A percentile compares a stretch with the other conserved stretches of the same genome.
phyloP scores from a whole-genome alignment of 371 early-diverging fungal species.

The Mortierella sp. region DNA sequence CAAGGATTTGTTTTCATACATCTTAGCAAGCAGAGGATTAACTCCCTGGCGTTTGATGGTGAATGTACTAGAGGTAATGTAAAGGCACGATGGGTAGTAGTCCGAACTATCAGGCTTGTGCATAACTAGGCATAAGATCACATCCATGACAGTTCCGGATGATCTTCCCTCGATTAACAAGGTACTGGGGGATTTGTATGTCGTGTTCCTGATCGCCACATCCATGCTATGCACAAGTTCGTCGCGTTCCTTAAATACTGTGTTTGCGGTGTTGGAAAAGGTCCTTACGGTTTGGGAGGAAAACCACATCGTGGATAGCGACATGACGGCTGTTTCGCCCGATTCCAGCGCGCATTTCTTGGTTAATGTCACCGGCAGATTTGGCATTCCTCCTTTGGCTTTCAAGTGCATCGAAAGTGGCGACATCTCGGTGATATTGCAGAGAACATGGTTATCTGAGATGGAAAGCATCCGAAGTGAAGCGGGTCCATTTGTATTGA shows the following conservation, averaged over 20 bases:
- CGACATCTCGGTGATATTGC: not conserved
- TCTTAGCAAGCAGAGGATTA: not conserved
- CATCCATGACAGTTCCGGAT: not conserved
- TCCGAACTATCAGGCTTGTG: not conserved
- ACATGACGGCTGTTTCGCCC: slow-evolving; percentile 12
- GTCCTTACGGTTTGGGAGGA: not conserved
- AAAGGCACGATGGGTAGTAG: not conserved
- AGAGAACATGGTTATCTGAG: not conserved
- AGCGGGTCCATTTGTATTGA: not conserved
- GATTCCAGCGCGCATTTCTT: slow-evolving; percentile 6
- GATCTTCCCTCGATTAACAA: not conserved
- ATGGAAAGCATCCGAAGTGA: not conserved
- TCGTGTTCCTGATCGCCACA: not conserved
- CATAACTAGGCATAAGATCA: not conserved
- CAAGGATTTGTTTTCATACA: too few relatives aligned
- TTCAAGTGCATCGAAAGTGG: not conserved
- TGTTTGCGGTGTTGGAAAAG: not conserved
- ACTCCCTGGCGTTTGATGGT: not conserved
- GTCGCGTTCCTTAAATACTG: not conserved
- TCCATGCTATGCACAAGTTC: not conserved
- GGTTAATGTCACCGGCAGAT: not conserved
- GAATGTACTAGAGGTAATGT: not conserved
- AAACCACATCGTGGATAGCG: slow-evolving; percentile 14
- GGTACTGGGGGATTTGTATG: not conserved
- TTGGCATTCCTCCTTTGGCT: slow-evolving; percentile 2